Conservation (phyloP, 768 basidiomycete species). For the Suillus subalutaceus region DNA sequence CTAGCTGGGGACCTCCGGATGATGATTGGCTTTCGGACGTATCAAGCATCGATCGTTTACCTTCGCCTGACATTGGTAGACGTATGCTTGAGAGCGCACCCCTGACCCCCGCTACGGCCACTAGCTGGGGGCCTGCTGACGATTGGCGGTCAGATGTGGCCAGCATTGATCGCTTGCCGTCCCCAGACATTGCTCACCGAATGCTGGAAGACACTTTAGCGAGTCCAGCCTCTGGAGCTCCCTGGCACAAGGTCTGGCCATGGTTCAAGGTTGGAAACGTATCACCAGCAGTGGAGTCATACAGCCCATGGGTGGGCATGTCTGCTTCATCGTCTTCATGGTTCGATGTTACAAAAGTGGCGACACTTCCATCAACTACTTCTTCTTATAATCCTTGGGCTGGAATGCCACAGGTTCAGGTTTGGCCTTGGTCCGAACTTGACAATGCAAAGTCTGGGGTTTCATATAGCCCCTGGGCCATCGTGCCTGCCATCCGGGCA, state of each 20-base stretch:
- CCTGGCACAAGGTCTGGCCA: constrained; percentile 16
- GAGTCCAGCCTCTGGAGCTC: constrained; percentile 27
- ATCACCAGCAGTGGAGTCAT: neutral
- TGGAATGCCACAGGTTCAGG: constrained; percentile 6
- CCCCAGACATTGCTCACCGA: constrained; percentile 60
- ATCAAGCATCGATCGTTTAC: constrained; percentile 41
- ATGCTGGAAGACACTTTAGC: constrained; percentile 56
- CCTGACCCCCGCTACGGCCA: constrained; percentile 42
- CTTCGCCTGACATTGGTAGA: constrained; percentile 61
- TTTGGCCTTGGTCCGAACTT: constrained; percentile 9
- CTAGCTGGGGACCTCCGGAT: constrained; percentile 60
- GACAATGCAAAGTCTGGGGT: neutral
- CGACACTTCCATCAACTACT: constrained; percentile 7
- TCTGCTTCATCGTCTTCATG: constrained; percentile 2
- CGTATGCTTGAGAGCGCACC: constrained; percentile 38
- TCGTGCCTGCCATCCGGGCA: neutral
- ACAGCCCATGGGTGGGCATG: constrained; percentile 6
- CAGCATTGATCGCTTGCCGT: constrained; percentile 42
- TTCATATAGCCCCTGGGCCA: neutral
- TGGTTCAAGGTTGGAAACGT: neutral
- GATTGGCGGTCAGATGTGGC: constrained; percentile 40
- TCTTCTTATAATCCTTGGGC: constrained; percentile 5
- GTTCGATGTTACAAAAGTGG: neutral
- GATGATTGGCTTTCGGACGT: constrained; percentile 39
- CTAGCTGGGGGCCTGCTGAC: constrained; percentile 55